Evolutionary conservation across 2,329 filamentous ascomycete genomes (phyloP).

Genomic region (Pseudogymnoascus sp.): DNA sequence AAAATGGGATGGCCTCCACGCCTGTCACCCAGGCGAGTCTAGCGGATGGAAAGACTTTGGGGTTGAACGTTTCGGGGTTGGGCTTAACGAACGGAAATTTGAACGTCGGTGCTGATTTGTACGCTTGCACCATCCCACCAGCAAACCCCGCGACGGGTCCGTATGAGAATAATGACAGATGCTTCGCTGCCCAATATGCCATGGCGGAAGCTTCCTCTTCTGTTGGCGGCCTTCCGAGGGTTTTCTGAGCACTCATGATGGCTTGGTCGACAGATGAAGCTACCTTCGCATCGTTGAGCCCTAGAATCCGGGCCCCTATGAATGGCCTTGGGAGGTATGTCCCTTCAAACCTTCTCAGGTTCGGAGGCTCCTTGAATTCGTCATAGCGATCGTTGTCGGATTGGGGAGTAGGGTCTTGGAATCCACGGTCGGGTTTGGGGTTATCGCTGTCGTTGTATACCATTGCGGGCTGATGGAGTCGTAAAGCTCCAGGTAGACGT

Average conservation of each 20-base stretch:
- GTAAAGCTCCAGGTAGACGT: neutral
- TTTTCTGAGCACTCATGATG: slow-evolving; percentile 1
- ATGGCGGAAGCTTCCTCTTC: slow-evolving; percentile 24
- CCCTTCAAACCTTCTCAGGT: slow-evolving; percentile 13
- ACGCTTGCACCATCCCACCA: slow-evolving; percentile 21
- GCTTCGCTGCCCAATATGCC: slow-evolving; percentile 22
- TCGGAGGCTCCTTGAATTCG: neutral
- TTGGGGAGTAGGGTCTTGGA: slow-evolving; percentile 1
- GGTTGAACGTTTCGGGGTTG: slow-evolving; percentile 21
- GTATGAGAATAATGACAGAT: slow-evolving; percentile 22
- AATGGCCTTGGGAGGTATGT: slow-evolving; percentile 20
- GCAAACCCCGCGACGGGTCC: slow-evolving; percentile 17
- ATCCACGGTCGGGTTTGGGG: slow-evolving; percentile 6
- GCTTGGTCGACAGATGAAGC: slow-evolving; percentile 4
- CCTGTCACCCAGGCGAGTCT: slow-evolving; percentile 15
- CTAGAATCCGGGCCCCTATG: slow-evolving; percentile 19
- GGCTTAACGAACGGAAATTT: slow-evolving; percentile 26
- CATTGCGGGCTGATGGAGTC: slow-evolving; percentile 1
- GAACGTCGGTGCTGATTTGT: slow-evolving; percentile 17
- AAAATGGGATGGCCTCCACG: slow-evolving; percentile 13
- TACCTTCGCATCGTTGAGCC: slow-evolving; percentile 16
- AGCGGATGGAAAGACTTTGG: slow-evolving; percentile 15
- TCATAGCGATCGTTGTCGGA: slow-evolving; percentile 2
- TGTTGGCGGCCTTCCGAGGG: slow-evolving; percentile 18
- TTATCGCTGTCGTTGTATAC: neutral